Base-by-base conservation (phyloP, 306 rosid species). In the Trifolium pratense region DNA sequence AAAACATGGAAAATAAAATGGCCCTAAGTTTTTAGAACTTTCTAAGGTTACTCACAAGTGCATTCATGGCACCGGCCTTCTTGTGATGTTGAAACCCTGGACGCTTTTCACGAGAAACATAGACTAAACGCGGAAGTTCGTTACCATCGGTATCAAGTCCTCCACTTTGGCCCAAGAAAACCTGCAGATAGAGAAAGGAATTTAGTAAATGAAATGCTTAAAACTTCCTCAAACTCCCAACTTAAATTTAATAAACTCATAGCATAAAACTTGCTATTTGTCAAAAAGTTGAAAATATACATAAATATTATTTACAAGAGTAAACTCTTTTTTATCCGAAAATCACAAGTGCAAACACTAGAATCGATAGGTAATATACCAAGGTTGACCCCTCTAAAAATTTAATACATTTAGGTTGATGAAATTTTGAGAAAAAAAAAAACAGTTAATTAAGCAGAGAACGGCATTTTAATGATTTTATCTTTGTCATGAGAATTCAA, bases 31-130 rank as follows among this genome's bases (percentile, higher is more conserved):
- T 56, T 45, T 36, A 42, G 66, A 37, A 53, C 18, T 46, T 62
- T 71, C 12, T 53, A 49, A 23, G 31, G 68, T 42, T 53, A 85
- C 98, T 86, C 79, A 94, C 98, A 65, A 94, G 96, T 45, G 98
- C 88, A 80, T 94, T 94, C 98, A 94, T 94, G 69, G 98, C 98
- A 83, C 98, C 98, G 4, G 98, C 98, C 78, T 94, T 94, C 89
- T 94, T 94, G 88, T 94, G 98, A 86, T 94, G 98, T 81, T 94
- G 98, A 79, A 94, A 94, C 31, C 98, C 97, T 6, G 96, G 98
- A 83, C 98, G 98, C 91, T 94, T 94, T 79, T 94, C 98, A 83
- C 98, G 98, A 87, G 98, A 94, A 66, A 94, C 98, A 79, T 94
- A 94, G 75, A 94, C 96, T 78, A 94, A 62, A 32, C 97, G 94